These are phyloP conservation scores for Solanum habrochaites DNA, from an alignment of 257 asterid genomes.

Conservation along the genomic window DNA sequence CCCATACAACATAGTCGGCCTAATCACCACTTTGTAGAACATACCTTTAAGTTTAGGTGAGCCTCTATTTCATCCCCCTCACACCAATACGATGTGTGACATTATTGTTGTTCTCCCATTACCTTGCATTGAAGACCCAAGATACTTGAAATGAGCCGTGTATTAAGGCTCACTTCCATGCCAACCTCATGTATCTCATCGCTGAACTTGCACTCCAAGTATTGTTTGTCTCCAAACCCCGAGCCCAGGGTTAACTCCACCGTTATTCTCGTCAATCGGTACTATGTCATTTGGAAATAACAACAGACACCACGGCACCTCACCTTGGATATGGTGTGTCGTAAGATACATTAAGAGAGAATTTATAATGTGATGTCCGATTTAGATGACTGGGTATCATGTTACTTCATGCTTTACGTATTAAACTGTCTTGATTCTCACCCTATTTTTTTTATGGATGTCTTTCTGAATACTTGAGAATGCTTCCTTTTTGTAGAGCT, in stretches of 20 bases:
- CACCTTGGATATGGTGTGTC: not conserved
- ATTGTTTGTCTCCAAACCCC: not conserved
- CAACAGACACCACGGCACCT: not conserved
- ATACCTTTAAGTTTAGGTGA: not conserved
- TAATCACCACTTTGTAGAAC: not conserved
- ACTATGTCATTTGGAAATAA: not conserved
- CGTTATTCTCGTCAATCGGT: not conserved
- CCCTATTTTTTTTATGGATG: not conserved
- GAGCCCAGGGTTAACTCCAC: not conserved
- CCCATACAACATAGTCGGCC: not conserved
- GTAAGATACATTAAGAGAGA: not conserved
- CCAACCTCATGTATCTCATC: not conserved
- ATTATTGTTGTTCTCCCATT: not conserved
- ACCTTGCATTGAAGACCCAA: not conserved
- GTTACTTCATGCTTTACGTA: not conserved
- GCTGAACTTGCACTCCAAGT: not conserved
- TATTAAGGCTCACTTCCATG: not conserved
- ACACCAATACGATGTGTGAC: not conserved
- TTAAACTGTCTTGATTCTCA: not conserved
- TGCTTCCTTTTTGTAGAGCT: conserved; percentile 53
- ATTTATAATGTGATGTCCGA: not conserved
- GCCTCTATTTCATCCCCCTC: not conserved
- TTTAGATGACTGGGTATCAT: not conserved
- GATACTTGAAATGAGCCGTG: not conserved
- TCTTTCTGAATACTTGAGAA: conserved; percentile 14